A percentile compares a stretch with the other conserved stretches of the same genome.
These are phyloP conservation scores for Diaporthe helianthi DNA, from an alignment of 2,329 filamentous ascomycete species.

Conservation along the genomic window DNA sequence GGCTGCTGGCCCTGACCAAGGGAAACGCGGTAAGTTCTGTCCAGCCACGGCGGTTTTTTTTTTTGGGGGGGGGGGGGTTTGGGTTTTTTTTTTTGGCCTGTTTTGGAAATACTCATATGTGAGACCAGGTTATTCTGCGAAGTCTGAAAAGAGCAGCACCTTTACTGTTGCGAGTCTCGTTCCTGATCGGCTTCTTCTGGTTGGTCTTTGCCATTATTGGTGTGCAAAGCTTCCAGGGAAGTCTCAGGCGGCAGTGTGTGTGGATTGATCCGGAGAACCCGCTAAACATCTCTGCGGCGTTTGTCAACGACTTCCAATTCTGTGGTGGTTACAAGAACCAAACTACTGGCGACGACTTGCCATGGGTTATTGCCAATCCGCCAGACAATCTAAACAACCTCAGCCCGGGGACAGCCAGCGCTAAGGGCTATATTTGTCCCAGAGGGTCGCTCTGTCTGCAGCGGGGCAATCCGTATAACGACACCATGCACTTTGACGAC, in stretches of 20 bases:
- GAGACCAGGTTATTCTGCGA: constrained; percentile 78
- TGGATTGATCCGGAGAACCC: constrained; percentile 73
- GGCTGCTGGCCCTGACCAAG: constrained; percentile 89
- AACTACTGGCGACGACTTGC: constrained; percentile 60
- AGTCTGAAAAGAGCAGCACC: constrained; percentile 96
- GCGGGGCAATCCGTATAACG: constrained; percentile 78
- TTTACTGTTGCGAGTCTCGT: constrained; percentile 88
- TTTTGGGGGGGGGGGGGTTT: too few relatives aligned
- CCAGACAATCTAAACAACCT: constrained; percentile 54
- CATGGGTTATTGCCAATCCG: constrained; percentile 68
- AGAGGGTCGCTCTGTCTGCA: constrained; percentile 83
- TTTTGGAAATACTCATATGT: constrained; percentile 9
- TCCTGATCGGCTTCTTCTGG: constrained; percentile 97
- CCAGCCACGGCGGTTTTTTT: neutral
- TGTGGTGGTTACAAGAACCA: constrained; percentile 83
- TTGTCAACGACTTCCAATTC: constrained; percentile 72
- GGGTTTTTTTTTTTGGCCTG: too few relatives aligned
- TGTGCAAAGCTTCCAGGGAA: constrained; percentile 93
- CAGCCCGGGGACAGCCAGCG: constrained; percentile 54
- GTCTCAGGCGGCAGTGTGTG: constrained; percentile 77
- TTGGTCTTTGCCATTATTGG: constrained; percentile 95
- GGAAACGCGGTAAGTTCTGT: constrained; percentile 78
- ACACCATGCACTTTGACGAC: constrained; percentile 93
- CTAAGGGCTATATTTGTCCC: constrained; percentile 91
- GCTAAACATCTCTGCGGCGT: constrained; percentile 61